Evolutionary conservation across 208 protist species (phyloP), one percentile per base, ranked within the genome.

Genomic region (Trypanosoma vivax): DNA sequence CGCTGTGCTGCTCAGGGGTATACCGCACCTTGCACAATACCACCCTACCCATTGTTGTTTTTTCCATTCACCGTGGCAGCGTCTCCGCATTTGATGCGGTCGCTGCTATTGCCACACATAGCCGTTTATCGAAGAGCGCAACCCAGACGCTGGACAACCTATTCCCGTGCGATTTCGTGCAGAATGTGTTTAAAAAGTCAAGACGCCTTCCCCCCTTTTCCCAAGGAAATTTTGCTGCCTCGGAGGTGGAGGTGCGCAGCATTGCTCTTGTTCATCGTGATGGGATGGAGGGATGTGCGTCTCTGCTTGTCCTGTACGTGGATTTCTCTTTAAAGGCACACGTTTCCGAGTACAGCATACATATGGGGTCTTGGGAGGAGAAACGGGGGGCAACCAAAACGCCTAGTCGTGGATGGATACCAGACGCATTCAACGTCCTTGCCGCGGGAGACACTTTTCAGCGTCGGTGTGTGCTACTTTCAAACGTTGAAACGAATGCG

Each of bases 161-260:
- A 19, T 66, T 66, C 41, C 31, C 50, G 4, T n/a, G 4, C 27
- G 45, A 60, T 29, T 66, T 50, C 28, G 29, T 46, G 9, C 60
- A 66, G 31, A 37, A 38, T 31, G 45, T 59, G 24, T 38, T 66
- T 19, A 60, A 47, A 39, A 60, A 54, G 24, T 33, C 24, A 27
- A 64, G 60, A 53, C 28, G 42, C 41, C 33, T 27, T 33, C 27
- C 24, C 13, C n/a, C 49, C 19, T 65, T 66, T 45, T 39, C 23
- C 2, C 48, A 73, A 35, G 72, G 53, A 53, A 60, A 78, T 23
- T 70, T 93, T 45, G 62, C 82, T 52, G 69, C 65, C 21, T 69
- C 60, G 3, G 81, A 93, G 66, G 70, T 77, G 31, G 81, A 93
- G 35, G 72, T 93, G 13, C 68, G 70, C 9, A 65, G 82, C 38